phyloP scores from a whole-genome alignment of 2,329 filamentous ascomycete species.

The Botrytis aclada region DNA sequence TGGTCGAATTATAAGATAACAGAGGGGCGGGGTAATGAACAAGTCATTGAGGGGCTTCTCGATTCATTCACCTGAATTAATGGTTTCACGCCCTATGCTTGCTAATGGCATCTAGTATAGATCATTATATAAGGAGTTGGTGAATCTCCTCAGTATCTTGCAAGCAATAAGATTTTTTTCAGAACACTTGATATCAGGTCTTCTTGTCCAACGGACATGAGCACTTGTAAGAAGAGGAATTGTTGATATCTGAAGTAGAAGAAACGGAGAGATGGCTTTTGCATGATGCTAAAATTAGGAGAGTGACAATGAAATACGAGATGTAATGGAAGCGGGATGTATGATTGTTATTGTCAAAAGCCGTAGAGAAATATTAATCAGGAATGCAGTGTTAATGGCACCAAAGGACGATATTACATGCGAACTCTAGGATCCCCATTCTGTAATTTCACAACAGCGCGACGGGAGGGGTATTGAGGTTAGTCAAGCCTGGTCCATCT shows the following conservation, averaged over 20 bases:
- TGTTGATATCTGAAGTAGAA: too few relatives aligned
- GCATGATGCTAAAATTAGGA: background rate
- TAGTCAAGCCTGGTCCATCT: background rate
- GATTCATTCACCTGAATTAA: background rate
- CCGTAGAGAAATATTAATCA: background rate
- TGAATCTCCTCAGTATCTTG: background rate
- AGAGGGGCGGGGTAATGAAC: background rate
- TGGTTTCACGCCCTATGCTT: background rate
- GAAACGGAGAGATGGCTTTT: background rate
- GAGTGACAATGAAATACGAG: rapidly evolving
- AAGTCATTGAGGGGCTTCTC: background rate
- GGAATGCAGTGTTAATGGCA: background rate
- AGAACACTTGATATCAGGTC: too few relatives aligned
- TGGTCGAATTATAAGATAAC: background rate
- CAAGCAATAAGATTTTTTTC: background rate
- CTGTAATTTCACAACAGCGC: background rate
- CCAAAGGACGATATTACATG: background rate
- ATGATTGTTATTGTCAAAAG: background rate
- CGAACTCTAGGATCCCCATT: background rate
- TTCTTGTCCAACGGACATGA: rapidly evolving
- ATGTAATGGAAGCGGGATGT: background rate
- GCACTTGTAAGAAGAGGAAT: background rate
- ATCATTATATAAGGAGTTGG: background rate
- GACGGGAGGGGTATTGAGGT: background rate
- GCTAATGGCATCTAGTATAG: background rate